phyloP scores from a whole-genome alignment of 75 land plant genomes.

The Ceratopteris richardii region DNA sequence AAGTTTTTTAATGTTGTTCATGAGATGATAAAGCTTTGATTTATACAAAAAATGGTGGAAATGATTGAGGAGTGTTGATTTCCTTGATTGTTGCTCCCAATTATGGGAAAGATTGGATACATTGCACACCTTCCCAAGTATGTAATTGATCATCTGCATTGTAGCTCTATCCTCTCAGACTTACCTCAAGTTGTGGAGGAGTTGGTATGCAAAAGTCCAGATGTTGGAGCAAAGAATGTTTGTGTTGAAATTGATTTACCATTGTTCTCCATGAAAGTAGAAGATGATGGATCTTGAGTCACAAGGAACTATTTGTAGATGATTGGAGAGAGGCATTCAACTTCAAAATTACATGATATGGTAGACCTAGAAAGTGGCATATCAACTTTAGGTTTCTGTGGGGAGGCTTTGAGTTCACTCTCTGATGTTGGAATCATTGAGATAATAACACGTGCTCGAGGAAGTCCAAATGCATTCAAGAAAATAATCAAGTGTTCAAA shows the following conservation, averaged over 20 bases:
- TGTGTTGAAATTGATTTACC: conserved; percentile 37
- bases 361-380: conserved; percentile 40
- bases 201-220: conserved; percentile 71
- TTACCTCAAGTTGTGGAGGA: conserved; percentile 80
- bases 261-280: conserved; percentile 58
- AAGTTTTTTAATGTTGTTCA: no score
- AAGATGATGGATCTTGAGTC: conserved; percentile 87
- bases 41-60: no score
- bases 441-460: conserved; percentile 62
- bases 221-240: conserved; percentile 85
- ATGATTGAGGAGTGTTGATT: no score
- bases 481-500: conserved; percentile 80
- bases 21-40: no score
- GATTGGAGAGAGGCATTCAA: conserved; percentile 78
- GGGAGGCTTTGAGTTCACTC: conserved; percentile 87
- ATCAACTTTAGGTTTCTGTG: conserved; percentile 65
- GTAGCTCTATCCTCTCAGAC: conserved; percentile 52
- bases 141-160: conserved; percentile 54
- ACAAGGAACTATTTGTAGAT: conserved; percentile 68
- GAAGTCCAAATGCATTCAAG: conserved; percentile 72
- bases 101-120: conserved; percentile 28
- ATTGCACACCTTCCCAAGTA: conserved; percentile 58
- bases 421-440: conserved; percentile 78
- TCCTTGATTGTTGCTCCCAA: no score
- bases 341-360: conserved; percentile 62